phyloP scores from a whole-genome alignment of 2,329 filamentous ascomycete species.

The Exophiala xenobiotica region DNA sequence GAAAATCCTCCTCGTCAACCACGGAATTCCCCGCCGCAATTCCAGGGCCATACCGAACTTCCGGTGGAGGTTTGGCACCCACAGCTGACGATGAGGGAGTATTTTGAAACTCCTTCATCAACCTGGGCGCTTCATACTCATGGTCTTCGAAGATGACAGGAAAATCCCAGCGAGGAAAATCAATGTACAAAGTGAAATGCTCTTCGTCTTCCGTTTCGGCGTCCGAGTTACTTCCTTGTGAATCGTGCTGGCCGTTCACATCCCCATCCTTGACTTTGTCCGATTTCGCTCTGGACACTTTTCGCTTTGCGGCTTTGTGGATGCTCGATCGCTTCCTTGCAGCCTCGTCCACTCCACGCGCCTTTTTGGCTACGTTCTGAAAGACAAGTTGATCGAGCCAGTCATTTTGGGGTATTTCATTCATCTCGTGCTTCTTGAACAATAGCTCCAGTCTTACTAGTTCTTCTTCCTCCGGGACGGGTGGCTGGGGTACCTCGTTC shows the following conservation, averaged over 20 bases:
- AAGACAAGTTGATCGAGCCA: constrained; percentile 97
- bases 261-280: constrained; percentile 34
- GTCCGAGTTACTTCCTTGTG: constrained; percentile 36
- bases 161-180: constrained; percentile 92
- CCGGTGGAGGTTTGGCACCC: constrained; percentile 74
- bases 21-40: constrained; percentile 67
- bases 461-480: constrained; percentile 74
- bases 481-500: constrained; percentile 45
- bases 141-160: constrained; percentile 93
- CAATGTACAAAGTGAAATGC: constrained; percentile 81
- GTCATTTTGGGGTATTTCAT: constrained; percentile 85
- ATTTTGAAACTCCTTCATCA: constrained; percentile 70
- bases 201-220: constrained; percentile 54
- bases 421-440: constrained; percentile 98
- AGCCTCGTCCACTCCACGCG: constrained; percentile 62
- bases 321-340: constrained; percentile 56
- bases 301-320: constrained; percentile 38
- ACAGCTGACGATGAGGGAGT: constrained; percentile 66
- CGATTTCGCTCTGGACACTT: constrained; percentile 12
- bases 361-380: constrained; percentile 78
- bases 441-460: constrained; percentile 83
- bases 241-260: constrained; percentile 41
- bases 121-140: constrained; percentile 81
- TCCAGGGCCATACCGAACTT: constrained; percentile 86
- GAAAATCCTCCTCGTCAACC: constrained; percentile 47